These are phyloP conservation scores for Arctostaphylos glauca DNA, from an alignment of 148 eudicot species.

Conservation along the genomic window DNA sequence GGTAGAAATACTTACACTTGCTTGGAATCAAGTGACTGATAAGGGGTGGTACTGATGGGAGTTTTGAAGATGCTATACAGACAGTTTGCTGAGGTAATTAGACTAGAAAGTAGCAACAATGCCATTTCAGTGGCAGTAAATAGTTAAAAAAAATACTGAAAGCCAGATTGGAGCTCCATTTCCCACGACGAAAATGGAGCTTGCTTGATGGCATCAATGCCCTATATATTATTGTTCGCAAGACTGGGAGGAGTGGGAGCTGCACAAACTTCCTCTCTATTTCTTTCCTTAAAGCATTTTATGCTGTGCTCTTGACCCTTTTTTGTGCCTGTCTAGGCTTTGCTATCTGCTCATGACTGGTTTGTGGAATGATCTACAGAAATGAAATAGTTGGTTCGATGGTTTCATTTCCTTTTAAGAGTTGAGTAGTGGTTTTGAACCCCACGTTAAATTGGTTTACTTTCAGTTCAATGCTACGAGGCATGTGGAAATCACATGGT, in stretches of 20 bases:
- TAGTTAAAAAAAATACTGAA: neutral
- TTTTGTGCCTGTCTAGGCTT: too few species aligned
- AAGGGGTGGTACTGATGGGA: too few species aligned
- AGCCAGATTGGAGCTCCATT: neutral
- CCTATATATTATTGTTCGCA: neutral
- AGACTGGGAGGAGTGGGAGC: neutral
- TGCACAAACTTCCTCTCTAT: neutral
- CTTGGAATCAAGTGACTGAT: too few species aligned
- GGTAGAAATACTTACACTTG: neutral
- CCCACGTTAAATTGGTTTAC: neutral
- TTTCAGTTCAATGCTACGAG: too few species aligned
- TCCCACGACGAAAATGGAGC: neutral
- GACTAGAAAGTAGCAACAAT: neutral
- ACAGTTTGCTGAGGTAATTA: neutral
- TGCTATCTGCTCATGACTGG: neutral
- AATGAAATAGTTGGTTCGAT: neutral
- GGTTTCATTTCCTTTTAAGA: neutral
- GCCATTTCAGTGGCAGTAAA: neutral
- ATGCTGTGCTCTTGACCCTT: too few species aligned
- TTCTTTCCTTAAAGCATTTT: neutral
- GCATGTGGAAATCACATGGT: neutral
- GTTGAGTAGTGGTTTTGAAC: neutral
- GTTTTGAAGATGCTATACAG: neutral
- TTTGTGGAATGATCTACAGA: neutral
- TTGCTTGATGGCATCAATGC: neutral